A percentile compares a stretch with the other conserved stretches of the same genome.
Evolutionary conservation across 1,139 yeast genomes (phyloP).

Genomic region (Magnusiomyces sp.): DNA sequence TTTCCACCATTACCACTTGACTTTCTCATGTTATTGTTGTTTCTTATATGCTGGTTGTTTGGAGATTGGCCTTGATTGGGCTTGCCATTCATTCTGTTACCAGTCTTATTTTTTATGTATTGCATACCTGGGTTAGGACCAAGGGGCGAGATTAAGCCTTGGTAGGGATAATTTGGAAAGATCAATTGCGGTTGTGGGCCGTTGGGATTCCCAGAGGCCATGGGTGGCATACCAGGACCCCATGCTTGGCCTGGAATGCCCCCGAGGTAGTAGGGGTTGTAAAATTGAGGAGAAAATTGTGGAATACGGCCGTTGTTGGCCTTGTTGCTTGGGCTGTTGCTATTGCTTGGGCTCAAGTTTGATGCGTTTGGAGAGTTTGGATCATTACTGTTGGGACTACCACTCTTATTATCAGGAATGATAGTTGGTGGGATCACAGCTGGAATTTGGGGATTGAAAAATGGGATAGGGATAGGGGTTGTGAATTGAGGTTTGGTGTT

Average conservation of each 20-base stretch:
- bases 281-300: not conserved
- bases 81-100: not conserved
- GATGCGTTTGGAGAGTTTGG: not conserved
- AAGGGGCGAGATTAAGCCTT: not conserved
- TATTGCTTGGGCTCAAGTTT: not conserved
- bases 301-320: not conserved
- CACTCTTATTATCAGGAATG: too few relatives aligned
- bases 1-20: too few relatives aligned
- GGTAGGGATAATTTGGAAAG: not conserved
- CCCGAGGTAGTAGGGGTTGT: not conserved
- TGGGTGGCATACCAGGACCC: not conserved
- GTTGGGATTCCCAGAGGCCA: not conserved
- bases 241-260: not conserved
- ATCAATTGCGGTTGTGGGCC: not conserved
- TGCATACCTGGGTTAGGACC: too few relatives aligned
- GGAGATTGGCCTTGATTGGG: not conserved
- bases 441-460: not conserved
- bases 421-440: slow-evolving; percentile 1
- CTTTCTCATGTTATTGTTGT: too few relatives aligned
- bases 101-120: too few relatives aligned
- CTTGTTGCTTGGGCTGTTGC: not conserved
- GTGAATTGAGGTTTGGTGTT: slow-evolving; percentile 24
- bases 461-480: too few relatives aligned
- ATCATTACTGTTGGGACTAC: not conserved
- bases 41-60: not conserved